Evolutionary conservation across 176 grass and related monocot genomes (phyloP).

Genomic region (Aegilops longissima): DNA sequence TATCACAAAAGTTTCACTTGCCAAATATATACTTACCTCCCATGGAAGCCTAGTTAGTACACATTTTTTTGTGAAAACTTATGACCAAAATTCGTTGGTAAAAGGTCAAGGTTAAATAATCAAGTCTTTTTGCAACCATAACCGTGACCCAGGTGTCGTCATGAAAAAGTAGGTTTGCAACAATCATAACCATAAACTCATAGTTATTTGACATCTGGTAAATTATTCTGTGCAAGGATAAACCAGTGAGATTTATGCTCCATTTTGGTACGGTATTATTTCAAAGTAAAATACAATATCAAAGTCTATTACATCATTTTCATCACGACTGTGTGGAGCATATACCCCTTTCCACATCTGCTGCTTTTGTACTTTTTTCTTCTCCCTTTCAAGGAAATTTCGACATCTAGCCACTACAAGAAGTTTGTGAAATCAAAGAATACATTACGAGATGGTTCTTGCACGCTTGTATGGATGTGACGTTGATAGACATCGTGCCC

Average conservation of each 20-base stretch:
- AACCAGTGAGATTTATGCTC: not conserved
- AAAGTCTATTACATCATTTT: slow-evolving; percentile 23
- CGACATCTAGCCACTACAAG: slow-evolving; percentile 27
- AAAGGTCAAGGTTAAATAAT: not conserved
- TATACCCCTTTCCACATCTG: not conserved
- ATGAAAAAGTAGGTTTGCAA: not conserved
- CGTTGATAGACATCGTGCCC: not conserved
- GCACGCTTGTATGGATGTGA: not conserved
- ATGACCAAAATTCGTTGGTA: not conserved
- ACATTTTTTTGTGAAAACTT: too few species aligned
- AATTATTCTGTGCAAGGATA: not conserved
- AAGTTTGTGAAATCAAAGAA: slow-evolving; percentile 4
- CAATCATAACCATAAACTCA: not conserved
- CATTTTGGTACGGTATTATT: not conserved
- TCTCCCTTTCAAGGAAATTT: slow-evolving; percentile 22
- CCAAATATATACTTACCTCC: too few species aligned
- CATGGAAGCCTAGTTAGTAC: too few species aligned
- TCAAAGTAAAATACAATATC: not conserved
- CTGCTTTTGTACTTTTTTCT: slow-evolving; percentile 23
- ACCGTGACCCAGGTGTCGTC: not conserved
- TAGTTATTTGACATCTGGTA: not conserved
- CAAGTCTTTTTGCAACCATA: not conserved
- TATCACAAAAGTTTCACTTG: too few species aligned
- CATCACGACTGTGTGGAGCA: slow-evolving; percentile 16
- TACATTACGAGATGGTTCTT: slow-evolving; percentile 24